Evolutionary conservation across 2,329 filamentous ascomycete species (phyloP).

Genomic region (Fusarium globosum): DNA sequence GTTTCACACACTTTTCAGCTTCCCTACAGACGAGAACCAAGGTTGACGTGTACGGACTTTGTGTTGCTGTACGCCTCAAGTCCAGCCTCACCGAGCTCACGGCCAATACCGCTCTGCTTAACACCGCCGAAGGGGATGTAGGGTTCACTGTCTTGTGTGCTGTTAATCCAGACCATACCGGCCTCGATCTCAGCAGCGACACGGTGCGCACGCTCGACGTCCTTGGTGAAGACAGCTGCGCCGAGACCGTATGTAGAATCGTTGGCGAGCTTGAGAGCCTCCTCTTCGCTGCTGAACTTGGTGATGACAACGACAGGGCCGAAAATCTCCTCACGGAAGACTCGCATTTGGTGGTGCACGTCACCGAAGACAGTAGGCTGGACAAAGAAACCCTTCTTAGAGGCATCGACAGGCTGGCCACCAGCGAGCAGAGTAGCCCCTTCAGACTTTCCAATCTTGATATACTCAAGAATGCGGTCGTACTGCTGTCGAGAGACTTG

Average conservation of each 20-base stretch:
- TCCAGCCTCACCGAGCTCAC: slow-evolving; percentile 43
- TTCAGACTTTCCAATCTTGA: slow-evolving; percentile 52
- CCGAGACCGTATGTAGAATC: slow-evolving; percentile 81
- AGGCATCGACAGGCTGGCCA: slow-evolving; percentile 60
- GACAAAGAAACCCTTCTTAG: slow-evolving; percentile 84
- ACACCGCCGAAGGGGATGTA: slow-evolving; percentile 44
- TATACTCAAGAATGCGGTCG: slow-evolving; percentile 73
- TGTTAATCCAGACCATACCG: slow-evolving; percentile 68
- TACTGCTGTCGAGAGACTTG: slow-evolving; percentile 72
- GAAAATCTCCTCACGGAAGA: slow-evolving; percentile 90
- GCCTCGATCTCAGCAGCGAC: slow-evolving; percentile 79
- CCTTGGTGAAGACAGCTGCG: slow-evolving; percentile 81
- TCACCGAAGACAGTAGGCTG: slow-evolving; percentile 88
- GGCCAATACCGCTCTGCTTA: slow-evolving; percentile 45
- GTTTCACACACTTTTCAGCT: not conserved
- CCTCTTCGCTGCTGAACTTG: slow-evolving; percentile 84
- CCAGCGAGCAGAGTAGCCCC: slow-evolving; percentile 45
- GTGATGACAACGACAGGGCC: slow-evolving; percentile 83
- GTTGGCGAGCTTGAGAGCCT: slow-evolving; percentile 79
- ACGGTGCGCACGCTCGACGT: slow-evolving; percentile 82
- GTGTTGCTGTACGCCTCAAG: slow-evolving; percentile 44
- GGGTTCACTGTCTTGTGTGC: slow-evolving; percentile 43
- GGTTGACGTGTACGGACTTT: slow-evolving; percentile 45
- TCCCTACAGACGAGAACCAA: slow-evolving; percentile 38
- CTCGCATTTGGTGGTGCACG: slow-evolving; percentile 75